Evolutionary conservation across 805 yeast species (phyloP), one percentile per base, ranked within the genome.

Genomic region (Lachancea mirantina): DNA sequence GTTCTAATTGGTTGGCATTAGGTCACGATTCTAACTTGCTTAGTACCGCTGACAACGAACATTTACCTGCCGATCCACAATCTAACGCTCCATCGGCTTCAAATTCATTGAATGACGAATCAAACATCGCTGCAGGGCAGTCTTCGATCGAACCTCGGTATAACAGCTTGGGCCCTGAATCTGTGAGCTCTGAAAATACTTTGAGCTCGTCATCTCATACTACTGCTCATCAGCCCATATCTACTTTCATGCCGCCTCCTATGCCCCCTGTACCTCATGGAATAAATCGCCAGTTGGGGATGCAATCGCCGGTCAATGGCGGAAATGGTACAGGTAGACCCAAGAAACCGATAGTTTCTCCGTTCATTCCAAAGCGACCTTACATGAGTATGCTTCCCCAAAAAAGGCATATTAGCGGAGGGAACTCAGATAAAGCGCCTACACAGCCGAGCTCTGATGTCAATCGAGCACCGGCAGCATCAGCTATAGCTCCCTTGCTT

Each of bases 331-430:
- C n/a, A n/a, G n/a, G n/a, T n/a, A 28, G 51, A 23, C 36, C 38
- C 14, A 39, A 37, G 27, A 41, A 39, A 30, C 49, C 48, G 7
- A 41, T 40, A 7, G 49, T 47, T 2, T 54, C 59, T 0, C 59
- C 58, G 6, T 57, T 57, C 36, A 51, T 57, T 11, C 62, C 62
- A 1, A 50, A 46, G 26, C 52, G 47, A 29, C 50, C 47, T 11
- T 55, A 51, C 34, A 24, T 44, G 22, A 45, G 43, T 21, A 34
- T 37, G 18, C 29, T 53, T 4, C 59, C 61, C 3, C 53, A 47
- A 26, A 55, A 55, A 31, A 45, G 61, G 30, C 48, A 28, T 18
- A 31, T 30, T n/a, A n/a, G n/a, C 8, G 26, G 39, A 2, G 29
- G 21, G 14, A 35, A 28, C 3, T 24, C 33, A 8, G 15, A 11